These are phyloP conservation scores for Fusarium neocosmosporiellum DNA, from an alignment of 2,329 filamentous ascomycete genomes.

Conservation along the genomic window DNA sequence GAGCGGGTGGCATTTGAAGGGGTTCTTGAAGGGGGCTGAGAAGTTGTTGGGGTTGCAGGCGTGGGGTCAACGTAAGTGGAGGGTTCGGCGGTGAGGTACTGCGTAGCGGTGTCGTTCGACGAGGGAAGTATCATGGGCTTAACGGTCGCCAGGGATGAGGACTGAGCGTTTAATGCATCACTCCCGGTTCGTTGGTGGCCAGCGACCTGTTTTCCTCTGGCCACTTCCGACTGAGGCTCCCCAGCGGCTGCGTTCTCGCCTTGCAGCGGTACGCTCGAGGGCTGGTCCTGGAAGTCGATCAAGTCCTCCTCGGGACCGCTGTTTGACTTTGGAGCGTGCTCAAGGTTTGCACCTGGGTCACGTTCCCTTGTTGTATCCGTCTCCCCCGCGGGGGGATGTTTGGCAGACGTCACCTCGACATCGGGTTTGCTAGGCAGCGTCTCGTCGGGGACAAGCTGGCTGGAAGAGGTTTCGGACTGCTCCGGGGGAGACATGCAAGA, in stretches of 20 bases:
- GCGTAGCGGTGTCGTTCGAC: conserved; percentile 49
- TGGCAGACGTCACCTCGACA: conserved; percentile 42
- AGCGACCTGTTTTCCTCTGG: conserved; percentile 43
- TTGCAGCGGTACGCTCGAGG: conserved; percentile 6
- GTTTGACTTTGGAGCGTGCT: not conserved
- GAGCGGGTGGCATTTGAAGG: conserved; percentile 66
- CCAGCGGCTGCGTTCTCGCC: conserved; percentile 5
- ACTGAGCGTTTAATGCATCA: conserved; percentile 49
- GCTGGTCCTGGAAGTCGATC: conserved; percentile 37
- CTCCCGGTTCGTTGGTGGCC: conserved; percentile 21
- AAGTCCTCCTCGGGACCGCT: conserved; percentile 23
- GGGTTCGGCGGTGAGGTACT: conserved; percentile 61
- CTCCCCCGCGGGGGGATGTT: conserved; percentile 28
- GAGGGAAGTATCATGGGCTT: conserved; percentile 57
- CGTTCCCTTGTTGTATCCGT: conserved; percentile 5
- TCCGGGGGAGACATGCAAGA: conserved; percentile 54
- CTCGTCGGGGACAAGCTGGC: conserved; percentile 44
- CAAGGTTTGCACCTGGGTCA: conserved; percentile 4
- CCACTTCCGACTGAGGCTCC: conserved; percentile 20
- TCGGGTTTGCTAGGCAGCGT: conserved; percentile 43
- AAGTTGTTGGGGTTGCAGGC: conserved; percentile 65
- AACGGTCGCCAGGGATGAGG: conserved; percentile 61
- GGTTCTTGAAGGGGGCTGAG: conserved; percentile 68
- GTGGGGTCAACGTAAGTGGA: conserved; percentile 67
- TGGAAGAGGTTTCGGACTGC: conserved; percentile 41